These are phyloP conservation scores for Candida multigemmis DNA, from an alignment of 805 yeast species.

Conservation along the genomic window DNA sequence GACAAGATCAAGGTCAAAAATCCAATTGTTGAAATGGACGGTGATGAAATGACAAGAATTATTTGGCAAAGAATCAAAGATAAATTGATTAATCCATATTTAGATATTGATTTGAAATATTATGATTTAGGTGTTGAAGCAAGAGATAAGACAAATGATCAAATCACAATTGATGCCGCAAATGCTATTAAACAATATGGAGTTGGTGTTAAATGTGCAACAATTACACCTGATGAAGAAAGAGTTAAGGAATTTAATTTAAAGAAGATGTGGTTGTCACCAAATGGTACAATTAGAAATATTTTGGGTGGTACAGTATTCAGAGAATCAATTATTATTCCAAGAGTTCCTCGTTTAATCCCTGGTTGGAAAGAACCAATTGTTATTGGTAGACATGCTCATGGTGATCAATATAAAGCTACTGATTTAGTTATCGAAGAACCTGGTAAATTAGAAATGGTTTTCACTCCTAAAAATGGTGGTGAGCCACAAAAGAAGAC, in stretches of 20 bases:
- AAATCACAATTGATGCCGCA: conserved; percentile 72
- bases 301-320: conserved; percentile 77
- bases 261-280: conserved; percentile 80
- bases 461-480: conserved; percentile 56
- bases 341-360: conserved; percentile 66
- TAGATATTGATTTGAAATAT: conserved; percentile 67
- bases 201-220: conserved; percentile 79
- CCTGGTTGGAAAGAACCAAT: conserved; percentile 80
- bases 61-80: conserved; percentile 72
- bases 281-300: conserved; percentile 79
- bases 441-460: conserved; percentile 59
- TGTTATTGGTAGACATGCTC: conserved; percentile 80
- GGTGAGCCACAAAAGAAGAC: conserved; percentile 36
- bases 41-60: conserved; percentile 83
- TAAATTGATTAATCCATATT: conserved; percentile 56
- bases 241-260: conserved; percentile 67
- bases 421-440: conserved; percentile 62
- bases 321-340: conserved; percentile 76
- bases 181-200: conserved; percentile 66
- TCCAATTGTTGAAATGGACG: conserved; percentile 74
- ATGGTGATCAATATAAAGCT: conserved; percentile 79
- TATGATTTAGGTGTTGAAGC: conserved; percentile 63
- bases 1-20: conserved; percentile 58
- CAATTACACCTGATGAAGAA: conserved; percentile 77
- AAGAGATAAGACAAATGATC: conserved; percentile 65